Percentiles rank a stretch among this genome's conserved stretches.
phyloP scores from a whole-genome alignment of 371 early-diverging fungal genomes.

The Mortierella sp. region DNA sequence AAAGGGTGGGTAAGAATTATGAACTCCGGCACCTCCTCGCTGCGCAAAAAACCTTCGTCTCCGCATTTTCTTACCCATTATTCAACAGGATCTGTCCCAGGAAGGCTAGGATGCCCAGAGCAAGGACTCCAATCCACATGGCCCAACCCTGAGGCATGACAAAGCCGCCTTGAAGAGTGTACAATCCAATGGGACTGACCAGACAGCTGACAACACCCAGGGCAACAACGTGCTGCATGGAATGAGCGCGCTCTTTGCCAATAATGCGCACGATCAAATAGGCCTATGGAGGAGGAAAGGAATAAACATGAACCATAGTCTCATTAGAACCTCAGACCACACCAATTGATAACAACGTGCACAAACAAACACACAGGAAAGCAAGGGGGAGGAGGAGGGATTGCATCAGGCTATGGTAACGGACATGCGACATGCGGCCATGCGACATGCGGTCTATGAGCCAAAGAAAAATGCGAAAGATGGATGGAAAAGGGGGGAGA shows the following conservation, averaged over 20 bases:
- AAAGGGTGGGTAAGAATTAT: not conserved
- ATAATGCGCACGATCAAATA: constrained; percentile 80
- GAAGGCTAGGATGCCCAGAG: constrained; percentile 73
- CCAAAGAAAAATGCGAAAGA: too few species aligned
- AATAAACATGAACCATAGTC: too few species aligned
- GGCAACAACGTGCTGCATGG: constrained; percentile 80
- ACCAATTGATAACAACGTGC: too few species aligned
- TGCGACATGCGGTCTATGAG: too few species aligned
- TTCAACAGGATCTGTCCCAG: constrained; percentile 82
- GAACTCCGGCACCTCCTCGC: too few species aligned
- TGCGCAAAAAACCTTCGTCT: not conserved
- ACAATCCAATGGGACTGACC: constrained; percentile 57
- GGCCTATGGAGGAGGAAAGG: constrained; percentile 52
- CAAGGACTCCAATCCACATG: constrained; percentile 35
- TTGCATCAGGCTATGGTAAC: too few species aligned
- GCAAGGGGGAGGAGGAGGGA: not conserved
- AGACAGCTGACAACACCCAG: constrained; percentile 72
- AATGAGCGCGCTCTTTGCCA: constrained; percentile 68
- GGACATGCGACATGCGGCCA: too few species aligned
- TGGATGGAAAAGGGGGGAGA: not conserved
- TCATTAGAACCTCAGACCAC: too few species aligned
- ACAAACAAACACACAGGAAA: too few species aligned
- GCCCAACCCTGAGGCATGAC: constrained; percentile 16
- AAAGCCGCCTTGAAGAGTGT: constrained; percentile 50
- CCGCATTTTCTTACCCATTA: constrained; percentile 26